Percentiles rank a stretch among this genome's conserved stretches.
Conservation (phyloP, 768 basidiomycete species). For the Gymnopilus junonius region DNA sequence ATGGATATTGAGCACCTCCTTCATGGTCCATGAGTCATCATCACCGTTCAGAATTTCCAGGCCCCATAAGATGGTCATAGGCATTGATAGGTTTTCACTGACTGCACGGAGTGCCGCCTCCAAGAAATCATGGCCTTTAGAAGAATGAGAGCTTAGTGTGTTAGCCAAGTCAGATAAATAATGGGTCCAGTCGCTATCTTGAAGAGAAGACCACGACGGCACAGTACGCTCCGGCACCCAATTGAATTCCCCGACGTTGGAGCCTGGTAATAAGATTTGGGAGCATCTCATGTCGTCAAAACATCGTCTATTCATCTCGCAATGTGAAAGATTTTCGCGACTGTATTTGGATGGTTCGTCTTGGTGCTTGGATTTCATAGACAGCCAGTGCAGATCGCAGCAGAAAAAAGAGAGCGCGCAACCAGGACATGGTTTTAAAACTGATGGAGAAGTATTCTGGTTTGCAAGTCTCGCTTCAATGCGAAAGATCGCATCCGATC, state of each 20-base stretch:
- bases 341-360: constrained; percentile 22
- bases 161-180: constrained; percentile 21
- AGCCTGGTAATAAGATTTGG: constrained; percentile 10
- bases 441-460: no score
- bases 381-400: constrained; percentile 27
- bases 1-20: constrained; percentile 34
- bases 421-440: constrained; percentile 26
- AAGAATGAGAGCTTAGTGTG: not conserved
- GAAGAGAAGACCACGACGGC: constrained; percentile 28
- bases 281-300: constrained; percentile 23
- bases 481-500: no score
- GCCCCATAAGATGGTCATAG: constrained; percentile 36
- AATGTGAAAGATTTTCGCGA: constrained; percentile 30
- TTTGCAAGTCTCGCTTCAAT: no score
- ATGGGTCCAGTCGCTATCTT: constrained; percentile 30
- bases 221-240: constrained; percentile 36
- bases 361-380: constrained; percentile 21
- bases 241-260: constrained; percentile 15
- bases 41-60: constrained; percentile 33
- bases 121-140: constrained; percentile 26
- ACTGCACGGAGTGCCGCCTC: constrained; percentile 31
- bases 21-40: constrained; percentile 32
- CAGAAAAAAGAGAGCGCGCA: constrained; percentile 34
- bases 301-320: constrained; percentile 29
- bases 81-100: constrained; percentile 32